Conservation (phyloP, 2,329 filamentous ascomycete genomes). For the Hortaea sp. region DNA sequence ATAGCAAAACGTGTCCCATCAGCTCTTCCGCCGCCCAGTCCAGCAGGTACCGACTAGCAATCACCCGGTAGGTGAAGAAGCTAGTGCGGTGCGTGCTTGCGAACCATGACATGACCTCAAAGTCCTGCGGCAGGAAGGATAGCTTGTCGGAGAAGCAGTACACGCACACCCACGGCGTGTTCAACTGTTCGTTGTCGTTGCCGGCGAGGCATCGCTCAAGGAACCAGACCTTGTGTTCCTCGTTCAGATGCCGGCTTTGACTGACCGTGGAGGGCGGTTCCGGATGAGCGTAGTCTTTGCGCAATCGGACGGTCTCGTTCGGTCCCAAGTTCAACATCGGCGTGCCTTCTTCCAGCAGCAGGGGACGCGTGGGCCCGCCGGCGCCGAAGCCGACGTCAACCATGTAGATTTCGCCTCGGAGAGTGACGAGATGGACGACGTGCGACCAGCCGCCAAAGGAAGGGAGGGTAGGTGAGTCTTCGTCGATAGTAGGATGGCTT, state of each 20-base stretch:
- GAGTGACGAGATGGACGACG: slow-evolving; percentile 34
- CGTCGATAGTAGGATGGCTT: background rate
- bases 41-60: slow-evolving; percentile 47
- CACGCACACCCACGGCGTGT: slow-evolving; percentile 44
- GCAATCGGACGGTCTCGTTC: slow-evolving; percentile 9
- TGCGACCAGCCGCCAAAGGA: slow-evolving; percentile 25
- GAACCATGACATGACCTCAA: slow-evolving; percentile 48
- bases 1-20: slow-evolving; percentile 29
- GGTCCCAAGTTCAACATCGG: slow-evolving; percentile 1
- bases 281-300: slow-evolving; percentile 6
- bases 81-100: slow-evolving; percentile 40
- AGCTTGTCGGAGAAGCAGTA: slow-evolving; percentile 54
- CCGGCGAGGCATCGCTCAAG: slow-evolving; percentile 24
- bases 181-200: slow-evolving; percentile 18
- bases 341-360: slow-evolving; percentile 44
- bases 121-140: slow-evolving; percentile 54
- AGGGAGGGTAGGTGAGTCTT: background rate
- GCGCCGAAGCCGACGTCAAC: slow-evolving; percentile 58
- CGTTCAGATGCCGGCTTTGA: slow-evolving; percentile 4
- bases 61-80: slow-evolving; percentile 45
- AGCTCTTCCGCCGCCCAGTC: slow-evolving; percentile 24
- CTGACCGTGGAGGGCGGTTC: slow-evolving; percentile 3
- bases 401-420: slow-evolving; percentile 42
- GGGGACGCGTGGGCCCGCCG: slow-evolving; percentile 48
- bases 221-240: slow-evolving; percentile 32